Evolutionary conservation across 129 eudicot species (phyloP).

Genomic region (Flaveria linearis): DNA sequence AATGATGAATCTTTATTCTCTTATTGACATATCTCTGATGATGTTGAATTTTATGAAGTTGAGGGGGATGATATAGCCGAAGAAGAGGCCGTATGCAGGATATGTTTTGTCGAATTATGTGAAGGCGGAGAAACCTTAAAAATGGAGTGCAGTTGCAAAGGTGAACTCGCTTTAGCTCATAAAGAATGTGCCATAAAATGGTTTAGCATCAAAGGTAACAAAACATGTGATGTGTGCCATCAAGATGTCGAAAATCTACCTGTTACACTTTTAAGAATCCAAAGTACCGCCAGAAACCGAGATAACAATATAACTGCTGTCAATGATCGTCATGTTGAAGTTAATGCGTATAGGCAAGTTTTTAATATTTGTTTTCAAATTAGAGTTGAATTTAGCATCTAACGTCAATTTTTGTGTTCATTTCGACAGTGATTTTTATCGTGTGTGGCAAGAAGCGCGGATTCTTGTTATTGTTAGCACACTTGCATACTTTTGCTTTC

Average conservation of each 20-base stretch:
- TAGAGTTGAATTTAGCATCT: neutral
- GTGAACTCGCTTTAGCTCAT: slow-evolving; percentile 99
- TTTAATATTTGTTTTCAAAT: neutral
- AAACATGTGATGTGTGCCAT: slow-evolving; percentile 89
- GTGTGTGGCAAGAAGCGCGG: slow-evolving; percentile 95
- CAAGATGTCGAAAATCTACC: slow-evolving; percentile 88
- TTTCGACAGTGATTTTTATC: slow-evolving; percentile 42
- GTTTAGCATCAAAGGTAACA: slow-evolving; percentile 96
- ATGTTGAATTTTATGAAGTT: slow-evolving; percentile 29
- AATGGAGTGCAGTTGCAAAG: slow-evolving; percentile 98
- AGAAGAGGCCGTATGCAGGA: slow-evolving; percentile 98
- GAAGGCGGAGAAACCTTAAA: slow-evolving; percentile 93
- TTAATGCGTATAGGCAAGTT: slow-evolving; percentile 75
- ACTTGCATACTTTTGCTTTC: slow-evolving; percentile 91
- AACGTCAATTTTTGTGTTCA: slow-evolving; percentile 4
- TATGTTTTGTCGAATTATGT: slow-evolving; percentile 82
- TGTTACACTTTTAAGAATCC: slow-evolving; percentile 73
- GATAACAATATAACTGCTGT: slow-evolving; percentile 35
- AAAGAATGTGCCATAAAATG: slow-evolving; percentile 92
- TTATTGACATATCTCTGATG: slow-evolving; percentile 8
- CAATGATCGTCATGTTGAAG: slow-evolving; percentile 48
- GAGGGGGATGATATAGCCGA: slow-evolving; percentile 92
- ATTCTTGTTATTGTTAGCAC: slow-evolving; percentile 90
- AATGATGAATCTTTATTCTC: slow-evolving; percentile 4
- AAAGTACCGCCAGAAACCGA: slow-evolving; percentile 40